Conservation (phyloP, 2,329 filamentous ascomycete genomes). For the Cladosporium sp. region DNA sequence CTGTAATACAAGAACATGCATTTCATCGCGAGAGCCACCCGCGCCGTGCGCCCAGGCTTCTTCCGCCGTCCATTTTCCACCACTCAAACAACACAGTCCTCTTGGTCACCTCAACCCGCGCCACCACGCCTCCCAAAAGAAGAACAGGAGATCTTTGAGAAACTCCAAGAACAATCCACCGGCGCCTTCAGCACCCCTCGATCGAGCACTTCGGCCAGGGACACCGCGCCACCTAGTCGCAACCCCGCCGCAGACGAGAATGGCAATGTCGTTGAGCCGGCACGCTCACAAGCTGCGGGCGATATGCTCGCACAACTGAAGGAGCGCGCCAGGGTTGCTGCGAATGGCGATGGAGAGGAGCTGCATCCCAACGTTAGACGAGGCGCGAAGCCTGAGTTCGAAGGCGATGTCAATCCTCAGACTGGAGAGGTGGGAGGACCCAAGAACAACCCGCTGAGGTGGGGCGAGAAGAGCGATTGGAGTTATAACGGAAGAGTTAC, state of each 20-base stretch:
- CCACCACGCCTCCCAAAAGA: slow-evolving; percentile 83
- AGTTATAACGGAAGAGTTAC: slow-evolving; percentile 94
- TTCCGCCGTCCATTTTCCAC: slow-evolving; percentile 21
- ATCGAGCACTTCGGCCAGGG: slow-evolving; percentile 35
- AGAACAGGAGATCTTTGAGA: slow-evolving; percentile 87
- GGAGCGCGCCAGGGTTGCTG: slow-evolving; percentile 44
- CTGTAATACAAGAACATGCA: slow-evolving; percentile 17
- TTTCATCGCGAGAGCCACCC: slow-evolving; percentile 15
- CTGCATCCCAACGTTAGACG: slow-evolving; percentile 67
- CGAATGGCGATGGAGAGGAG: slow-evolving; percentile 58
- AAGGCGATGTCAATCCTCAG: slow-evolving; percentile 85
- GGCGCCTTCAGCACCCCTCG: slow-evolving; percentile 69
- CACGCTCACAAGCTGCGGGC: slow-evolving; percentile 21
- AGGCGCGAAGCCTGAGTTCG: slow-evolving; percentile 85
- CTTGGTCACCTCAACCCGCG: slow-evolving; percentile 51
- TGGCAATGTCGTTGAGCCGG: slow-evolving; percentile 1
- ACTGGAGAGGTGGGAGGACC: slow-evolving; percentile 95
- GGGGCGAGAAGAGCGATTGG: slow-evolving; percentile 76
- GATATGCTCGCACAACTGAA: slow-evolving; percentile 26
- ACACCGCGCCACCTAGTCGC: slow-evolving; percentile 21
- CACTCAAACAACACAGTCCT: slow-evolving; percentile 32
- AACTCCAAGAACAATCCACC: slow-evolving; percentile 72
- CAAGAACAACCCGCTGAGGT: slow-evolving; percentile 92
- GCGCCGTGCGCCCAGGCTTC: slow-evolving; percentile 26
- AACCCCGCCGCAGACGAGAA: slow-evolving; percentile 4